Conservation (phyloP, 1,139 yeast species). For the Debaryomyces subglobosus region DNA sequence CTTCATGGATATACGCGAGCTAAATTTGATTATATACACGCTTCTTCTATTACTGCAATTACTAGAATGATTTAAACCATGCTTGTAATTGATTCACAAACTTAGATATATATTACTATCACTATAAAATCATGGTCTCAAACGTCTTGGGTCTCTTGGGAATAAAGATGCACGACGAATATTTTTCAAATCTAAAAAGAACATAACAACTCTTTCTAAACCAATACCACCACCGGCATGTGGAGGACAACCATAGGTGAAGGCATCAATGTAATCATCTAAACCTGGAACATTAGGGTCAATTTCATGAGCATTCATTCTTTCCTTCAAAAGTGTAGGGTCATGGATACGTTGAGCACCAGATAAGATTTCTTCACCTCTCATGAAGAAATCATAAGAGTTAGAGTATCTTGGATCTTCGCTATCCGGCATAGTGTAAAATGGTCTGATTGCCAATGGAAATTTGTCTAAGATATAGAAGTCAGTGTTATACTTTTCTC, state of each 20-base stretch:
- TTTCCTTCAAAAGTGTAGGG: slow-evolving; percentile 74
- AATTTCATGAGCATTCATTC: slow-evolving; percentile 83
- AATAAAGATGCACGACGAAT: slow-evolving; percentile 96
- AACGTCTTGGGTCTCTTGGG: slow-evolving; percentile 98
- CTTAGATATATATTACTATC: not conserved
- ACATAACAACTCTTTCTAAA: slow-evolving; percentile 97
- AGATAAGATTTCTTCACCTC: slow-evolving; percentile 97
- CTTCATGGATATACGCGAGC: not conserved
- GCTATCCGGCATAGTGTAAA: slow-evolving; percentile 98
- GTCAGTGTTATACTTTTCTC: slow-evolving; percentile 94
- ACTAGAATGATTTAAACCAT: not conserved
- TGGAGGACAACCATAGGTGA: slow-evolving; percentile 94
- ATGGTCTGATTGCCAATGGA: slow-evolving; percentile 96
- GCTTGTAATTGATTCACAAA: not conserved
- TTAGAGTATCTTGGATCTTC: slow-evolving; percentile 90
- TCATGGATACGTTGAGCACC: slow-evolving; percentile 99
- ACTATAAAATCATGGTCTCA: slow-evolving; percentile 62
- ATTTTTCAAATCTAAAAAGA: slow-evolving; percentile 93
- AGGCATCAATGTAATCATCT: slow-evolving; percentile 89
- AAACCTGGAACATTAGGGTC: slow-evolving; percentile 82
- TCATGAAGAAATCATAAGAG: slow-evolving; percentile 98
- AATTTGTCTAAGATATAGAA: slow-evolving; percentile 97
- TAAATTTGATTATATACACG: not conserved
- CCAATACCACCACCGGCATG: slow-evolving; percentile 99
- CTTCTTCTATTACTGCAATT: not conserved